phyloP scores from a whole-genome alignment of 1,139 yeast genomes.

The Debaryomyces sp. region DNA sequence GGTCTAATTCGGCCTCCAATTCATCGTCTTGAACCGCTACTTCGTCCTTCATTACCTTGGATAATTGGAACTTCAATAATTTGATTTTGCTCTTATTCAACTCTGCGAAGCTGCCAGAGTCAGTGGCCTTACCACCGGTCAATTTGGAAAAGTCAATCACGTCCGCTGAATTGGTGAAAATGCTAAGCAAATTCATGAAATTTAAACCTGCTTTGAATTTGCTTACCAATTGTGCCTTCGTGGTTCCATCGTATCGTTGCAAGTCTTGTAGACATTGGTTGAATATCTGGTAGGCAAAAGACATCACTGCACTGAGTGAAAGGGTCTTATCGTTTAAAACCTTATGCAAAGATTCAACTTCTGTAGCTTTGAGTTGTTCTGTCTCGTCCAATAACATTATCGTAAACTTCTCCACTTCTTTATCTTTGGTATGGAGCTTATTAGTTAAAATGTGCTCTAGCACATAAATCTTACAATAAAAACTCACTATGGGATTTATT shows the following conservation, averaged over 20 bases:
- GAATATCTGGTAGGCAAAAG: constrained; percentile 65
- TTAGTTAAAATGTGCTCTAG: constrained; percentile 64
- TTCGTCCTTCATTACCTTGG: constrained; percentile 43
- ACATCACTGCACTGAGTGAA: constrained; percentile 59
- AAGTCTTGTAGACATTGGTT: constrained; percentile 44
- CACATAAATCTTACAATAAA: constrained; percentile 62
- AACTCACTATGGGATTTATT: constrained; percentile 57
- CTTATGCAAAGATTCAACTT: constrained; percentile 36
- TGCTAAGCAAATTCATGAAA: constrained; percentile 34
- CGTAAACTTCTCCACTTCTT: constrained; percentile 60
- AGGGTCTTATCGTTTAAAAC: constrained; percentile 60
- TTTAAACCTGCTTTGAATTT: constrained; percentile 42
- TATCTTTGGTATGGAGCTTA: constrained; percentile 56
- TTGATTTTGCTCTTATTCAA: constrained; percentile 39
- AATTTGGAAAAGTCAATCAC: constrained; percentile 34
- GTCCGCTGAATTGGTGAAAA: constrained; percentile 31
- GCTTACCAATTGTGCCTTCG: constrained; percentile 28
- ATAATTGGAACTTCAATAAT: constrained; percentile 42
- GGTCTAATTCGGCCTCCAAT: constrained; percentile 31
- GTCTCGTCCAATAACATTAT: constrained; percentile 63
- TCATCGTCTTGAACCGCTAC: constrained; percentile 27
- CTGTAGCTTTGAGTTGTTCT: constrained; percentile 49
- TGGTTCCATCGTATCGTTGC: constrained; percentile 25
- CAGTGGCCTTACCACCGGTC: constrained; percentile 34
- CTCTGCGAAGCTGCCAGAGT: constrained; percentile 28